Percentiles rank a stretch among this genome's conserved stretches.
Evolutionary conservation across 164 flowering plant species (phyloP).

Genomic region (Echeveria elegans): DNA sequence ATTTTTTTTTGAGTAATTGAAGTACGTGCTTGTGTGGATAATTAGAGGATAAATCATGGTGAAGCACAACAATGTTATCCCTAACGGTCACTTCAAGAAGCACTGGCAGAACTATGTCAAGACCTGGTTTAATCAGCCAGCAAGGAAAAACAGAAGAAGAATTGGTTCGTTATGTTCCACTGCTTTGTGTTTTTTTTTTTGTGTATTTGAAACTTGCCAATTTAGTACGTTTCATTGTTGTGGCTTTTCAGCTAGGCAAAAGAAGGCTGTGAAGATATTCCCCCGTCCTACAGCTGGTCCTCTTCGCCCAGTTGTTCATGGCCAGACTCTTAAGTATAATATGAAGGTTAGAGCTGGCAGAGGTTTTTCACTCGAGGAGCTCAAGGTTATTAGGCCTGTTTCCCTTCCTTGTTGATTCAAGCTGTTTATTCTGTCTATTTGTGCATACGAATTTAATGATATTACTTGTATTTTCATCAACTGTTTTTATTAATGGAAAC

Average conservation of each 20-base stretch:
- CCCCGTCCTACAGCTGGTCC: constrained; percentile 53
- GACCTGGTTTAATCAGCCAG: constrained; percentile 84
- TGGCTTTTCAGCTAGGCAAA: constrained; percentile 38
- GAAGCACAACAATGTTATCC: constrained; percentile 40
- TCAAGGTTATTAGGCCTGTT: neutral
- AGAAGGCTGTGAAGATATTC: constrained; percentile 57
- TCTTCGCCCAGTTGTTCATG: constrained; percentile 52
- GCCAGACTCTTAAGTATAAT: constrained; percentile 45
- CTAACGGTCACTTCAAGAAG: constrained; percentile 27
- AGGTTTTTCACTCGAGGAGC: constrained; percentile 1
- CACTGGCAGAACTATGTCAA: constrained; percentile 83
- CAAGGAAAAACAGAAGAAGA: constrained; percentile 60
- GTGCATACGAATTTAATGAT: neutral
- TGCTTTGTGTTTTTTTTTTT: neutral
- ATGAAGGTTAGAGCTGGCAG: constrained; percentile 4
- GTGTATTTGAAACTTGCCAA: neutral
- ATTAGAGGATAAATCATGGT: constrained; percentile 18
- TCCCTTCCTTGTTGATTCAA: neutral
- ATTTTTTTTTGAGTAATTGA: neutral
- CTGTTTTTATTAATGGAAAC: neutral
- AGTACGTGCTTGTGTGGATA: neutral
- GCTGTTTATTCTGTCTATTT: too few species aligned
- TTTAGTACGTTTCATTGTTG: neutral
- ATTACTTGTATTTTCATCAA: neutral
- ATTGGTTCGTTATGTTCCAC: constrained; percentile 26